Conservation (phyloP, 176 grass and related monocot genomes). For the Zea luxurians region DNA sequence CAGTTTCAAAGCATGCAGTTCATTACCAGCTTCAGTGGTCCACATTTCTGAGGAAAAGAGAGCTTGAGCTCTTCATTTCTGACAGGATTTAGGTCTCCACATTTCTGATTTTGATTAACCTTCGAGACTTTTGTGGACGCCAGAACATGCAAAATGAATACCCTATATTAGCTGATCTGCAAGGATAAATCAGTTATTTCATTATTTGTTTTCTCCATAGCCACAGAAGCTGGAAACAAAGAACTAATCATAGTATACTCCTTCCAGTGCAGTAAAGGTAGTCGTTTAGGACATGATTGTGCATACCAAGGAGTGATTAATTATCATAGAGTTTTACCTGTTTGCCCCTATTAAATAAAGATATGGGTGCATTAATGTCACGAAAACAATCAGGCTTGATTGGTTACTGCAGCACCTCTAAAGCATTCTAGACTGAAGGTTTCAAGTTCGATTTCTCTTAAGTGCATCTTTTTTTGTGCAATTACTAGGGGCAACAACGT, state of each 20-base stretch:
- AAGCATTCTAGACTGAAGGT: too few relatives aligned
- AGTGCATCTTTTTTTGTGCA: too few relatives aligned
- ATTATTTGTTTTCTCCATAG: background rate
- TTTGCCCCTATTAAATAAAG: too few relatives aligned
- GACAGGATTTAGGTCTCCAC: slow-evolving; percentile 66
- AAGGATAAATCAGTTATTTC: background rate
- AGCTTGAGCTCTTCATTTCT: slow-evolving; percentile 82
- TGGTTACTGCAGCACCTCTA: too few relatives aligned
- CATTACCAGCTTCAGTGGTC: slow-evolving; percentile 63
- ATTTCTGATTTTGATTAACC: slow-evolving; percentile 32
- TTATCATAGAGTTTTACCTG: too few relatives aligned
- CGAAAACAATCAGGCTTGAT: too few relatives aligned
- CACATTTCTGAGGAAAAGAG: slow-evolving; percentile 57
- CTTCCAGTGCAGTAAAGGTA: too few relatives aligned
- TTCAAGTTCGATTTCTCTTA: too few relatives aligned
- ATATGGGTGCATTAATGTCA: too few relatives aligned
- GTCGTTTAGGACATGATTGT: too few relatives aligned
- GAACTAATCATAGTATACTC: background rate
- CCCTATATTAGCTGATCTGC: slow-evolving; percentile 69
- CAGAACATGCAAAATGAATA: slow-evolving; percentile 74
- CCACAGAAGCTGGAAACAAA: background rate
- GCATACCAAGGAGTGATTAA: too few relatives aligned
- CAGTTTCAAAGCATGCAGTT: background rate
- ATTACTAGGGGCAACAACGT: too few relatives aligned
- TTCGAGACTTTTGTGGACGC: slow-evolving; percentile 73